Evolutionary conservation across 108 stramenopile genomes (phyloP).

Genomic region (Skeletonema tropicum): DNA sequence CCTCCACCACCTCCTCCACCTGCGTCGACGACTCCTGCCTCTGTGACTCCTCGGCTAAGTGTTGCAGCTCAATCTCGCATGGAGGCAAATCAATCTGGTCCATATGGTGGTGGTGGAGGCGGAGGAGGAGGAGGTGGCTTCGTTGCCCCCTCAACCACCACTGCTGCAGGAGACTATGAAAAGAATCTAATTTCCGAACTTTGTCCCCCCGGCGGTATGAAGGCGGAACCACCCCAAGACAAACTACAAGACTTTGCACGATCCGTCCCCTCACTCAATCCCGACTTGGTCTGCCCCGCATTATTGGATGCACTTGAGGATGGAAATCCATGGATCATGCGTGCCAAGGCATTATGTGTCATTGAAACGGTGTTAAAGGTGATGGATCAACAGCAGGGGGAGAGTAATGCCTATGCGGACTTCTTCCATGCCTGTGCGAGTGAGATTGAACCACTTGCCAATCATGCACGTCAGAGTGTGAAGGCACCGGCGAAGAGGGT

Average conservation of each 20-base stretch:
- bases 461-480: slow-evolving; percentile 67
- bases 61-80: slow-evolving; percentile 34
- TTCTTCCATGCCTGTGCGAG: slow-evolving; percentile 82
- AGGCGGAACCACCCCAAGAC: slow-evolving; percentile 90
- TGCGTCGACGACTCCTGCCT: neutral
- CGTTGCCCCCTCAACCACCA: neutral
- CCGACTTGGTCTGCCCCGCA: slow-evolving; percentile 87
- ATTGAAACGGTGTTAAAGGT: slow-evolving; percentile 76
- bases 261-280: slow-evolving; percentile 75
- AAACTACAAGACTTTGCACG: slow-evolving; percentile 80
- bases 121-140: neutral
- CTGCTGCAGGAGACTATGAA: slow-evolving; percentile 65
- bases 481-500: slow-evolving; percentile 78
- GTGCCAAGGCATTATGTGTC: slow-evolving; percentile 89
- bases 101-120: neutral
- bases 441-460: slow-evolving; percentile 76
- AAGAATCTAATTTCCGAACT: slow-evolving; percentile 88
- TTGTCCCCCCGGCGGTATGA: slow-evolving; percentile 94
- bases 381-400: slow-evolving; percentile 30
- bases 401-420: slow-evolving; percentile 71
- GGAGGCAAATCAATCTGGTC: slow-evolving; percentile 16
- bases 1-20: slow-evolving; percentile 11
- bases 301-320: slow-evolving; percentile 87
- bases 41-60: slow-evolving; percentile 9
- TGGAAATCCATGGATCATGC: slow-evolving; percentile 90